A percentile compares a stretch with the other conserved stretches of the same genome.
These are phyloP conservation scores for Ophiostoma populinum DNA, from an alignment of 2,329 filamentous ascomycete genomes.

Conservation along the genomic window DNA sequence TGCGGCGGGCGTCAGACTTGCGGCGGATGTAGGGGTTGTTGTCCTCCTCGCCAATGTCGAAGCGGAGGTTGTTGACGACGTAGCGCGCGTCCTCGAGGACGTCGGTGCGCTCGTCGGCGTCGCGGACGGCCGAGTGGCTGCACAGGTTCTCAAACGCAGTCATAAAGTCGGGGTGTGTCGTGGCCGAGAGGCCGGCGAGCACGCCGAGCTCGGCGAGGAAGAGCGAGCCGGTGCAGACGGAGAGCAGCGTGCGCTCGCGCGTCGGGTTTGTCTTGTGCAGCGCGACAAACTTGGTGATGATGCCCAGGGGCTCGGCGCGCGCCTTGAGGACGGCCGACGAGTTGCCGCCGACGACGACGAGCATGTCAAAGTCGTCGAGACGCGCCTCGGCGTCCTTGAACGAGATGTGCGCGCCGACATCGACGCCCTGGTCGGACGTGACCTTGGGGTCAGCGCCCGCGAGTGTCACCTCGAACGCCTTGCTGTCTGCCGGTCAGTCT, in stretches of 20 bases:
- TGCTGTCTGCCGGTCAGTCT: slow-evolving; percentile 15
- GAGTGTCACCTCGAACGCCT: slow-evolving; percentile 41
- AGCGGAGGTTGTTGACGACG: slow-evolving; percentile 81
- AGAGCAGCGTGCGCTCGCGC: slow-evolving; percentile 66
- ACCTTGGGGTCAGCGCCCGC: slow-evolving; percentile 35
- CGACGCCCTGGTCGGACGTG: slow-evolving; percentile 44
- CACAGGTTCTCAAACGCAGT: slow-evolving; percentile 70
- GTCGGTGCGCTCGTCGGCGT: slow-evolving; percentile 61
- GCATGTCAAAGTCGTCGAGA: slow-evolving; percentile 60
- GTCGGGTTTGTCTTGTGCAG: slow-evolving; percentile 63
- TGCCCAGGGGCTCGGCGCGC: slow-evolving; percentile 48
- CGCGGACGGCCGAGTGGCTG: slow-evolving; percentile 52
- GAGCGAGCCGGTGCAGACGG: slow-evolving; percentile 63
- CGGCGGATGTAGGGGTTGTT: slow-evolving; percentile 70
- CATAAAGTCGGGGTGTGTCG: slow-evolving; percentile 65
- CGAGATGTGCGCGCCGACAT: slow-evolving; percentile 56
- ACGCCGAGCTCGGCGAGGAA: slow-evolving; percentile 63
- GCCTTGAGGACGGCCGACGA: slow-evolving; percentile 45
- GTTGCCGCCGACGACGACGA: slow-evolving; percentile 61
- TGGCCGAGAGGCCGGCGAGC: slow-evolving; percentile 62
- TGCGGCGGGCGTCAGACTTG: slow-evolving; percentile 49
- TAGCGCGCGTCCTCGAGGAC: slow-evolving; percentile 68
- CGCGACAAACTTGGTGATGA: slow-evolving; percentile 63
- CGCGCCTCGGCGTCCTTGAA: slow-evolving; percentile 62
- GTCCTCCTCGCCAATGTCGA: slow-evolving; percentile 65